These are phyloP conservation scores for Hsuehochloa calcarea DNA, from an alignment of 176 grass and related monocot species.

Conservation along the genomic window DNA sequence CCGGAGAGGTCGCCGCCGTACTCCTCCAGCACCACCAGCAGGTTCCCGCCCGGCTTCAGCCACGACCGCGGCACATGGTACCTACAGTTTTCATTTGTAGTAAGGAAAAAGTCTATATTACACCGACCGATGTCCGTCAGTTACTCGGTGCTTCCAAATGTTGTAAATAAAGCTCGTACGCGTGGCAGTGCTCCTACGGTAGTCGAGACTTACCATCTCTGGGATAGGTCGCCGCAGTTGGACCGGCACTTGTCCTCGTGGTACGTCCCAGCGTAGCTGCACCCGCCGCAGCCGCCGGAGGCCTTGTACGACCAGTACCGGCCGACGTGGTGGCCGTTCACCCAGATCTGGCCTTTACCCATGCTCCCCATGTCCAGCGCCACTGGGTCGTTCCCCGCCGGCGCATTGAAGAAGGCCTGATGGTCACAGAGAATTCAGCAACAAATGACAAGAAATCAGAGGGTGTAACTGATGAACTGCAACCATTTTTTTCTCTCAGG, in stretches of 20 bases:
- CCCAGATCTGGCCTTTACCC: slow-evolving; percentile 94
- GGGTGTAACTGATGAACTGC: not conserved
- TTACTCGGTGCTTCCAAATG: not conserved
- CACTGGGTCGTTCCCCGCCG: slow-evolving; percentile 64
- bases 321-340: slow-evolving; percentile 76
- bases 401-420: slow-evolving; percentile 79
- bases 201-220: slow-evolving; percentile 61
- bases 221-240: slow-evolving; percentile 68
- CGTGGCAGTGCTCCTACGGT: not conserved
- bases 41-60: slow-evolving; percentile 67
- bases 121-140: not conserved
- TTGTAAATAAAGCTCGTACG: not conserved
- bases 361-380: slow-evolving; percentile 96
- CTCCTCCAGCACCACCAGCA: slow-evolving; percentile 72
- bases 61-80: slow-evolving; percentile 84
- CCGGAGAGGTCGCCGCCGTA: slow-evolving; percentile 60
- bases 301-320: slow-evolving; percentile 86
- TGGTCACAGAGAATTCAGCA: not conserved
- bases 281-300: slow-evolving; percentile 55
- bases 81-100: slow-evolving; percentile 19
- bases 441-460: not conserved
- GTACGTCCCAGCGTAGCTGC: slow-evolving; percentile 76
- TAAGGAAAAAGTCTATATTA: not conserved
- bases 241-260: slow-evolving; percentile 56
- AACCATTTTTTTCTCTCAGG: not conserved